phyloP scores from a whole-genome alignment of 2,329 filamentous ascomycete genomes.

The Fusarium sp. region DNA sequence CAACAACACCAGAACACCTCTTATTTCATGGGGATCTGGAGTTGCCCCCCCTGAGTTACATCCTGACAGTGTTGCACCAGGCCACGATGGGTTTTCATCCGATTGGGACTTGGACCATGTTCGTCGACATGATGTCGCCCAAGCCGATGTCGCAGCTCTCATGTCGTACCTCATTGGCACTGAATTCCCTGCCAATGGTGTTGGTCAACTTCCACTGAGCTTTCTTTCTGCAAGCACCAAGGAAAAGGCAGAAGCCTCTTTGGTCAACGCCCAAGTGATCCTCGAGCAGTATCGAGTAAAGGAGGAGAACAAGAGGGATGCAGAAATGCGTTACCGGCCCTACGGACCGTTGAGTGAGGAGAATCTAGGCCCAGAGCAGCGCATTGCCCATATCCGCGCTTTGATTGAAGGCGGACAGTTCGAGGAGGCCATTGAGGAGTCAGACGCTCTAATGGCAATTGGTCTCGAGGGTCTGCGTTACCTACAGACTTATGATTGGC shows the following conservation, averaged over 20 bases:
- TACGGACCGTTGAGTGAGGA: constrained; percentile 76
- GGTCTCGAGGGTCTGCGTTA: constrained; percentile 88
- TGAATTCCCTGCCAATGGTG: constrained; percentile 94
- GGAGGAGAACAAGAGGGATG: constrained; percentile 82
- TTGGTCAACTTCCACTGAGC: constrained; percentile 88
- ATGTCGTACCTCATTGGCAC: constrained; percentile 93
- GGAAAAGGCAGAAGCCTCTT: constrained; percentile 84
- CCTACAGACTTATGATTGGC: constrained; percentile 97
- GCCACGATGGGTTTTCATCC: constrained; percentile 90
- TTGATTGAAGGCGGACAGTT: constrained; percentile 74
- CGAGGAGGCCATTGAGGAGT: constrained; percentile 82
- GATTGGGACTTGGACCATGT: constrained; percentile 88
- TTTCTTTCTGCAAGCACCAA: constrained; percentile 78
- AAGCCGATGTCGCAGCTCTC: constrained; percentile 92
- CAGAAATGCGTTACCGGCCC: constrained; percentile 80
- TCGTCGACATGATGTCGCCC: constrained; percentile 87
- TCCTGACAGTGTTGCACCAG: constrained; percentile 69
- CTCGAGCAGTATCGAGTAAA: constrained; percentile 97
- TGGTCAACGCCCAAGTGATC: constrained; percentile 87
- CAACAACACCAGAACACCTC: constrained; percentile 92
- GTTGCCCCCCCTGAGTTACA: constrained; percentile 77
- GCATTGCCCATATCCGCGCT: constrained; percentile 73
- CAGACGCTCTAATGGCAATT: constrained; percentile 78
- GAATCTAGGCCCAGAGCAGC: constrained; percentile 71
- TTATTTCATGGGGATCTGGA: constrained; percentile 94